A percentile compares a stretch with the other conserved stretches of the same genome.
These are phyloP conservation scores for Pistacia atlantica DNA, from an alignment of 345 rosid species.

Conservation along the genomic window DNA sequence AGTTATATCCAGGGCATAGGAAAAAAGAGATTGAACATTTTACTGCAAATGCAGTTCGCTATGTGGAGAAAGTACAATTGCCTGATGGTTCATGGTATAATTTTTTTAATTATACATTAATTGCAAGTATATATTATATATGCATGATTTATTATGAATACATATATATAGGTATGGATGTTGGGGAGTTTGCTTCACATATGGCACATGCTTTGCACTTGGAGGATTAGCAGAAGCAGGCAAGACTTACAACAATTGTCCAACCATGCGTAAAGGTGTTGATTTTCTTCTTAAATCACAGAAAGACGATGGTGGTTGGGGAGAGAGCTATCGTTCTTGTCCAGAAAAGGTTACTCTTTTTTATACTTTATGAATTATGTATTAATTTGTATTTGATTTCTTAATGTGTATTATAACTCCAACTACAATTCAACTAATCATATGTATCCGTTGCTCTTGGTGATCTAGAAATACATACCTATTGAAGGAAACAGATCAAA, in stretches of 20 bases:
- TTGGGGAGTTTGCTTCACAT: conserved; percentile 60
- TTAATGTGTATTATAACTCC: no score
- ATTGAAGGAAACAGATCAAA: conserved; percentile 42
- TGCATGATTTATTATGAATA: no score
- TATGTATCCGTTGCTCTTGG: neutral
- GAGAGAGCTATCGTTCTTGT: conserved; percentile 58
- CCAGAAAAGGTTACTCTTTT: conserved; percentile 40
- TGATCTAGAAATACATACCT: conserved; percentile 35
- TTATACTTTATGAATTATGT: no score
- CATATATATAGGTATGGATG: conserved; percentile 38
- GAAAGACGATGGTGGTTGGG: conserved; percentile 53
- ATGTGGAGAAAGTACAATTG: conserved; percentile 40
- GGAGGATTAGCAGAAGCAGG: conserved; percentile 51
- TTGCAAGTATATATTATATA: no score
- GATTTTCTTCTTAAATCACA: conserved; percentile 48
- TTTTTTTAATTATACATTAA: no score
- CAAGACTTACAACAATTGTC: conserved; percentile 36
- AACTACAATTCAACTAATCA: no score
- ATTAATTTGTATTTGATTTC: no score
- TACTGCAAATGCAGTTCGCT: conserved; percentile 31
- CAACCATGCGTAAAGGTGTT: conserved; percentile 39
- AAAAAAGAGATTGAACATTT: conserved; percentile 42
- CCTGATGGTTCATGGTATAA: conserved; percentile 49
- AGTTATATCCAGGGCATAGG: conserved; percentile 49
- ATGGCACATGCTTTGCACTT: conserved; percentile 52